Conservation (phyloP, 257 asterid genomes). For the Scutellaria barbata region DNA sequence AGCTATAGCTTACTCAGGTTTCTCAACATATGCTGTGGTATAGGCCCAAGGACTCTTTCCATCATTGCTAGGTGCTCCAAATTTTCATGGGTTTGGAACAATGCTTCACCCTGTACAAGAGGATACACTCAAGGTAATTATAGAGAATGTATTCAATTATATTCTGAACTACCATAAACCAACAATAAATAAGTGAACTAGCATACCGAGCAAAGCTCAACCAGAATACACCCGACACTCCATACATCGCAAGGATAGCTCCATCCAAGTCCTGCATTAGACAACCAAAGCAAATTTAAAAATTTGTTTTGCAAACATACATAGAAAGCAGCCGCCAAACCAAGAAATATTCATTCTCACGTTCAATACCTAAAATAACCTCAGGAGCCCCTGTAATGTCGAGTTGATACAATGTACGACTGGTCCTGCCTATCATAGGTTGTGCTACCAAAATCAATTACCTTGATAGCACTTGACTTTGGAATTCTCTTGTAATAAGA, state of each 20-base stretch:
- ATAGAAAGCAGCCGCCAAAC: not conserved
- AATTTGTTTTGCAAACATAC: not conserved
- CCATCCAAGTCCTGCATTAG: slow-evolving; percentile 78
- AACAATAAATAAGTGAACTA: not conserved
- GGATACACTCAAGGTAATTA: not conserved
- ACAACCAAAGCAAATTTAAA: not conserved
- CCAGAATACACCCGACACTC: slow-evolving; percentile 93
- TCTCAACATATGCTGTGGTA: slow-evolving; percentile 81
- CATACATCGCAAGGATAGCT: slow-evolving; percentile 86
- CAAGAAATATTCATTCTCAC: not conserved
- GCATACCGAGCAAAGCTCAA: slow-evolving; percentile 89
- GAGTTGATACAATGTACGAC: slow-evolving; percentile 76
- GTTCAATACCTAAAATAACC: slow-evolving; percentile 70
- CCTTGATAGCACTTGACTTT: slow-evolving; percentile 88
- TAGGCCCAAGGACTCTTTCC: slow-evolving; percentile 86
- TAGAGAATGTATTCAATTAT: not conserved
- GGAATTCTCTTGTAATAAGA: slow-evolving; percentile 76
- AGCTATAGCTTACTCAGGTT: slow-evolving; percentile 62
- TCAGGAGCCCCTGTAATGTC: slow-evolving; percentile 97
- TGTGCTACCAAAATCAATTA: slow-evolving; percentile 96
- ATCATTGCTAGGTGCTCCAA: slow-evolving; percentile 97
- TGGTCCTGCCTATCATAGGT: slow-evolving; percentile 67
- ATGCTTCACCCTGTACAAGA: slow-evolving; percentile 69
- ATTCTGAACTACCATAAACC: not conserved
- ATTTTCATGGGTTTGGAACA: slow-evolving; percentile 91